These are phyloP conservation scores for Diaporthe ampelina DNA, from an alignment of 2,329 filamentous ascomycete species.

Conservation along the genomic window DNA sequence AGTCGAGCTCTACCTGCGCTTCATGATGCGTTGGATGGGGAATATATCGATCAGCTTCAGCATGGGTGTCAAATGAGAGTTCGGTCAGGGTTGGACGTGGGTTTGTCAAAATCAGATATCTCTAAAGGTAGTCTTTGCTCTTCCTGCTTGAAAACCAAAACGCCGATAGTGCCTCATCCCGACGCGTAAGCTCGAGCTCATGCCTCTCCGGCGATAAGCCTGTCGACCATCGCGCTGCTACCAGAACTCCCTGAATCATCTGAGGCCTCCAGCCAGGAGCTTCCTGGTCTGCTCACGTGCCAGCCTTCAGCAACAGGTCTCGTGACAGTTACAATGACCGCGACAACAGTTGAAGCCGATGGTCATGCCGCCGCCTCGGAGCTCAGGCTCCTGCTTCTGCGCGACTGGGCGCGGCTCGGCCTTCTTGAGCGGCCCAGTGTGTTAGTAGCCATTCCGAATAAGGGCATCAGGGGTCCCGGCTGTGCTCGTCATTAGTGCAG, in stretches of 20 bases:
- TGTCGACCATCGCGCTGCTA: background rate
- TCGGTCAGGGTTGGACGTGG: background rate
- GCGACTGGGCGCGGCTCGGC: constrained; percentile 20
- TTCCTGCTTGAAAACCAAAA: background rate
- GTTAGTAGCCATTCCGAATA: background rate
- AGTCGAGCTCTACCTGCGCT: background rate
- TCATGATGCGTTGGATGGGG: background rate
- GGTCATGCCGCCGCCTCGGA: constrained; percentile 26
- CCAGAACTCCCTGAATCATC: background rate
- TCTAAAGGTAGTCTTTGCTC: constrained; percentile 14
- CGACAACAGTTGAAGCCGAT: constrained; percentile 31
- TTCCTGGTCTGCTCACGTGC: background rate
- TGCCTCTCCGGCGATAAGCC: too few relatives aligned
- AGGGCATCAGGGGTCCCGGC: background rate
- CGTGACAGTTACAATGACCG: constrained; percentile 23
- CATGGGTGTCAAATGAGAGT: background rate
- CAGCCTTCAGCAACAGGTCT: constrained; percentile 6
- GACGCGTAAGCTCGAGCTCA: background rate
- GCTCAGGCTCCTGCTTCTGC: constrained; percentile 17
- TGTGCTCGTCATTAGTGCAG: background rate
- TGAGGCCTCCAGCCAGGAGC: background rate
- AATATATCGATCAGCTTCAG: background rate
- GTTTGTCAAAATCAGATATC: background rate
- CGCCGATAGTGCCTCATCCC: too few relatives aligned
- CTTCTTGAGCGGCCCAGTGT: constrained; percentile 1